Evolutionary conservation across 1,139 yeast genomes (phyloP).

Genomic region (Candida sanyaensis): DNA sequence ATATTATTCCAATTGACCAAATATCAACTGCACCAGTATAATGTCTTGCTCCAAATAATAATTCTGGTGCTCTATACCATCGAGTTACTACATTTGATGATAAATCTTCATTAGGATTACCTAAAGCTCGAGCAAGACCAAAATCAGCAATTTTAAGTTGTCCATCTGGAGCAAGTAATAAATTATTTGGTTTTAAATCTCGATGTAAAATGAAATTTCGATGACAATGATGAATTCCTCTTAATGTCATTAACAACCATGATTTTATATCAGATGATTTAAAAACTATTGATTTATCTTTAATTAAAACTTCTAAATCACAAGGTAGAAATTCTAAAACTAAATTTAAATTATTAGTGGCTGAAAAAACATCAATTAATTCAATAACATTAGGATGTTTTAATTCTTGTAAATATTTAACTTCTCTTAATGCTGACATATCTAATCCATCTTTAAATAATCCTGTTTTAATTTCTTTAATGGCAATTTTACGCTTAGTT

Average conservation of each 20-base stretch:
- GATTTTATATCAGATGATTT: conserved; percentile 87
- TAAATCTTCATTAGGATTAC: conserved; percentile 75
- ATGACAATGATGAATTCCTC: conserved; percentile 96
- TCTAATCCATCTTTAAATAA: conserved; percentile 95
- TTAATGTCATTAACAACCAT: conserved; percentile 89
- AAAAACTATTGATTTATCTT: conserved; percentile 75
- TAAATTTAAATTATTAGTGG: conserved; percentile 70
- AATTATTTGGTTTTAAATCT: conserved; percentile 81
- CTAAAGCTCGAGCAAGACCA: conserved; percentile 87
- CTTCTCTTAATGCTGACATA: conserved; percentile 96
- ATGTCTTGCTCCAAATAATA: conserved; percentile 84
- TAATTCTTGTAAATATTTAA: conserved; percentile 87
- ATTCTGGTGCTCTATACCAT: conserved; percentile 97
- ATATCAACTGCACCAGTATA: conserved; percentile 87
- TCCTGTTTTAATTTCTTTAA: conserved; percentile 94
- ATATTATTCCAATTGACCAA: conserved; percentile 96
- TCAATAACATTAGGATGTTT: conserved; percentile 84
- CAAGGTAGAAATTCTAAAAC: conserved; percentile 91
- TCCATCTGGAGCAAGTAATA: conserved; percentile 84
- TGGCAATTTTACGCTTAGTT: conserved; percentile 70
- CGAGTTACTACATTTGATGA: conserved; percentile 95
- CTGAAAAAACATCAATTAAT: conserved; percentile 80
- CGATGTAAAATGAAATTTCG: conserved; percentile 87
- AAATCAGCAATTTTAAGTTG: conserved; percentile 93
- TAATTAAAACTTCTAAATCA: conserved; percentile 87